A percentile compares a stretch with the other conserved stretches of the same genome.
Conservation (phyloP, 2,329 filamentous ascomycete species). For the Fusarium paranaense region DNA sequence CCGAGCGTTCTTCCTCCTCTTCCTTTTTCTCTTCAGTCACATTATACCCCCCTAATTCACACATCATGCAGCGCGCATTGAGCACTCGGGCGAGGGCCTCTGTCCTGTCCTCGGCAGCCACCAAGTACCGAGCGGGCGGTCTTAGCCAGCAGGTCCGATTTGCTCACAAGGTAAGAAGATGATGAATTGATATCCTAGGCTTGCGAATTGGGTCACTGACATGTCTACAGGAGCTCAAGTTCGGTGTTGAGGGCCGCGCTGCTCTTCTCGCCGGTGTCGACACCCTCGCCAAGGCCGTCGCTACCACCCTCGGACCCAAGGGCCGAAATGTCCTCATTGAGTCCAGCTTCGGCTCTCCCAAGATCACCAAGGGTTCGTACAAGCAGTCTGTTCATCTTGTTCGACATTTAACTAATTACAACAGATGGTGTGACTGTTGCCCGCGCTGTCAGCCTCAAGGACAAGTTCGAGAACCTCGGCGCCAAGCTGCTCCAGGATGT, state of each 20-base stretch:
- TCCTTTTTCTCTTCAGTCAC: slow-evolving; percentile 45
- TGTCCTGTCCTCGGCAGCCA: slow-evolving; percentile 77
- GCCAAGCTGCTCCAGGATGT: slow-evolving; percentile 97
- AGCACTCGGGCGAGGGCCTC: slow-evolving; percentile 83
- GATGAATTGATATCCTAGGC: slow-evolving; percentile 16
- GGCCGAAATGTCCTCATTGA: slow-evolving; percentile 98
- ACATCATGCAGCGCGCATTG: slow-evolving; percentile 95
- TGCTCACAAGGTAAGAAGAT: slow-evolving; percentile 86
- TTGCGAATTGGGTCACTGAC: slow-evolving; percentile 43
- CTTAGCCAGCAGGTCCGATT: slow-evolving; percentile 92
- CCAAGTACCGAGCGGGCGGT: slow-evolving; percentile 73
- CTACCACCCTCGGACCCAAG: slow-evolving; percentile 96
- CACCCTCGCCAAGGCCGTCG: slow-evolving; percentile 94
- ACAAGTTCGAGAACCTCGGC: slow-evolving; percentile 99
- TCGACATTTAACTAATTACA: slow-evolving; percentile 26
- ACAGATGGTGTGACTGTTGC: slow-evolving; percentile 89
- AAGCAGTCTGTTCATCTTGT: background rate
- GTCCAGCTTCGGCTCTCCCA: slow-evolving; percentile 97
- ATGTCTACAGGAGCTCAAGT: slow-evolving; percentile 86
- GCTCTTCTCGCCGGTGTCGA: slow-evolving; percentile 93
- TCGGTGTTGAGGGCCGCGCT: slow-evolving; percentile 93
- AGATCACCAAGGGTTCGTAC: slow-evolving; percentile 95
- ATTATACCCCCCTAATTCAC: slow-evolving; percentile 48
- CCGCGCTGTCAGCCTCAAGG: slow-evolving; percentile 90
- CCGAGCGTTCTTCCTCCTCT: slow-evolving; percentile 42